Evolutionary conservation across 2,329 filamentous ascomycete species (phyloP).

Genomic region (Aureobasidium sp.): DNA sequence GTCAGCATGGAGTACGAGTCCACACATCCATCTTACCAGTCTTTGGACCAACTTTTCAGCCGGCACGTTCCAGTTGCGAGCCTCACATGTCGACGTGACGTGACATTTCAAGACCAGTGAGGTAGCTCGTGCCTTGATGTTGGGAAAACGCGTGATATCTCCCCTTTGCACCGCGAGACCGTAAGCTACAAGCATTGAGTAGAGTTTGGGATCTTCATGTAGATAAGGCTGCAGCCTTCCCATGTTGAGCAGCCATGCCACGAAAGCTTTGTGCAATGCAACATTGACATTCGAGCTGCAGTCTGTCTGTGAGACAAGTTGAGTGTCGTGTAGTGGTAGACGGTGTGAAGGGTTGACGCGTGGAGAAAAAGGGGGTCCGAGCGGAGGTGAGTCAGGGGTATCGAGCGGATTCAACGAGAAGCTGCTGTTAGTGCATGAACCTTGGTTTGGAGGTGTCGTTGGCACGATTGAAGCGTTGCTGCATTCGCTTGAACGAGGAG

Average conservation of each 20-base stretch:
- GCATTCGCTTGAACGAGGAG: neutral
- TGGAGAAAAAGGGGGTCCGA: neutral
- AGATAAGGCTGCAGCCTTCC: neutral
- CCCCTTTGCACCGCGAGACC: neutral
- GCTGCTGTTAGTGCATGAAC: neutral
- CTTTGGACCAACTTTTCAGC: neutral
- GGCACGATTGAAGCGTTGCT: neutral
- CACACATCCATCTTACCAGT: conserved; percentile 12
- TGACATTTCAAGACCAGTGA: neutral
- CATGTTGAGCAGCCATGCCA: conserved; percentile 10
- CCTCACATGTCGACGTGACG: neutral
- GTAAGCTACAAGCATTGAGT: neutral
- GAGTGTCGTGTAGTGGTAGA: neutral
- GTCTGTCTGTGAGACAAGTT: neutral
- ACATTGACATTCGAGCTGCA: neutral
- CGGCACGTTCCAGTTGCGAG: neutral
- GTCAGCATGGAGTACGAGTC: conserved; percentile 1
- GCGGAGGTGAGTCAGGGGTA: conserved; percentile 1
- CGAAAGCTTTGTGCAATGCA: neutral
- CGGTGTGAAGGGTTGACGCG: neutral
- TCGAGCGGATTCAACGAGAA: neutral
- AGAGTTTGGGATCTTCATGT: conserved; percentile 1
- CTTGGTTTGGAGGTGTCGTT: neutral
- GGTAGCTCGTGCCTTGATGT: conserved; percentile 11
- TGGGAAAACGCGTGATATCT: neutral